Evolutionary conservation across 129 eudicot genomes (phyloP), one percentile per base, ranked within the genome.

Genomic region (Artemisia tridentata): DNA sequence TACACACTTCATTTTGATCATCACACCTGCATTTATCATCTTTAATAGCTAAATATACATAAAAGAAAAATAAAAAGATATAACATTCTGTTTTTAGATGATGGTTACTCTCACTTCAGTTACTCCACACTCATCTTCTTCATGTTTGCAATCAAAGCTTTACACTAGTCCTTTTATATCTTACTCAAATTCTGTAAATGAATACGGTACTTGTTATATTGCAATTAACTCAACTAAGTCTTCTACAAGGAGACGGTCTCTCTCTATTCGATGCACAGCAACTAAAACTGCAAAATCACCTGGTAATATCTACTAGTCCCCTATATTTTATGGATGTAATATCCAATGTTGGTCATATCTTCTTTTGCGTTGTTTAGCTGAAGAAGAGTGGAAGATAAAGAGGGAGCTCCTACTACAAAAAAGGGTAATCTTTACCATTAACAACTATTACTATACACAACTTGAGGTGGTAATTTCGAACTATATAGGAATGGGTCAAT

Each of bases 251-350:
- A 76, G 66, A 52, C 74, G 53, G 14, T 73, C 78, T 63, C 61
- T 63, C 20, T 50, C 73, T 10, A 82, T 95, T 69, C 80, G 69
- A 56, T 84, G 76, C 68, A 85, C 97, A 53, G 96, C 99, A 46
- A 95, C 99, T 58, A 93, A 93, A 78, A 78, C 84, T 59, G 91
- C 96, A 57, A 95, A 95, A 86, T 73, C 99, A 69, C 99, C 99
- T 79, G 99, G 99, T 95, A 84, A 69, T 62, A 50, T 69, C 56
- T 68, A 7, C 16, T 29, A 29, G 34, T 29, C 6, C 34, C 34
- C 34, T 29, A 29, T 29, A 29, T 29, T 29, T 29, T 29, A 29
- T 11, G 15, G 10, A 8, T 52, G 51, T 62, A n/a, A 17, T 56
- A 5, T 49, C 47, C 18, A 59, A 47, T 21, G 61, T 68, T 25